Base-by-base conservation (phyloP, 208 protist species). In the Leishmania turanica region DNA sequence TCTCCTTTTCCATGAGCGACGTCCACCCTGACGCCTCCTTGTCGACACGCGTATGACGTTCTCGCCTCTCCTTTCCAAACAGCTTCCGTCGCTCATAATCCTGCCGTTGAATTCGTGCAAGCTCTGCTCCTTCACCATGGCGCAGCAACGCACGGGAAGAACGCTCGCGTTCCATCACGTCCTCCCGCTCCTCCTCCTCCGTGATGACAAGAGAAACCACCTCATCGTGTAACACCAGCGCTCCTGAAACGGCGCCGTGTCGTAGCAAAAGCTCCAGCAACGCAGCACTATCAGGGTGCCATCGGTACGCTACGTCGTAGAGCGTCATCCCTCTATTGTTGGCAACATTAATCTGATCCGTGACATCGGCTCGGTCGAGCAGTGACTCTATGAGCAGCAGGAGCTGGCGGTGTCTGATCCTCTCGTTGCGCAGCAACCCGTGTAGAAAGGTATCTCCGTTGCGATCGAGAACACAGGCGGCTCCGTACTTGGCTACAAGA, bases 371-470 rank as follows among this genome's bases (percentile, higher is more conserved):
- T 0, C 77, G 68, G 9, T 34, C 40, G 21, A 89, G 74, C 37
- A 95, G 72, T 79, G 89, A 91, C 58, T 80, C 74, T 56, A 91
- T 65, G 24, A 94, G 77, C 66, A 91, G 77, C 17, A 83, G 27
- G 4, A 91, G 68, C 51, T 87, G 78, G 0, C 6, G 17, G 40
- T 76, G 76, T 24, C 69, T 53, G 34, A 94, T 78, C 0, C 13
- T 27, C 11, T 42, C 66, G 77, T 96, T 96, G 24, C 31, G 9
- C 75, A 95, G 72, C 34, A 96, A 77, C 19, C 78, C 42, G 49
- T 96, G 93, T 13, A 96, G 65, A 84, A 96, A 93, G 0, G 90
- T 93, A n/a, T 90, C 78, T 11, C 84, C 86, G 8, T 79, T 37
- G 15, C 40, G 9, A 73, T 94, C 84, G 0, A 65, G 24, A 8